phyloP scores from a whole-genome alignment of 345 rosid species.

The Gossypium turneri region DNA sequence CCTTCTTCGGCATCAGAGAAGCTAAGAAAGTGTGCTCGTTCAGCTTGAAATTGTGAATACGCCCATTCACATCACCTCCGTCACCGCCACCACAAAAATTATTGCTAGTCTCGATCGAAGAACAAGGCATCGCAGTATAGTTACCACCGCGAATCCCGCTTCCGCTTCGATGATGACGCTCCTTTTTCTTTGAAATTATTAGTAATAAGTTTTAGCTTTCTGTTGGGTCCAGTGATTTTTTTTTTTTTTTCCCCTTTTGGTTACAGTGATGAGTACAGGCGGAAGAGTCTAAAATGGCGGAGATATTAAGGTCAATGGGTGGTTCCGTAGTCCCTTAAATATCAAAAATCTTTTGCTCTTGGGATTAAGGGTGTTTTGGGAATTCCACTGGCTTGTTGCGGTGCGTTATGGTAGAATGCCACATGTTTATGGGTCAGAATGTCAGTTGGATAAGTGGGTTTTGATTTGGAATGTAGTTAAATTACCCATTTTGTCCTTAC shows the following conservation, averaged over 20 bases:
- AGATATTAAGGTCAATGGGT: neutral
- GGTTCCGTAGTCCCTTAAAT: neutral
- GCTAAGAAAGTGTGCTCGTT: conserved; percentile 88
- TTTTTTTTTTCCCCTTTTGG: neutral
- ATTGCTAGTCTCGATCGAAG: conserved; percentile 38
- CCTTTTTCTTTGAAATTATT: neutral
- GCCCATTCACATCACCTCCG: conserved; percentile 49
- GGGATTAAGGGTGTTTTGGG: too few species aligned
- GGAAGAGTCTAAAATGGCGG: conserved; percentile 9
- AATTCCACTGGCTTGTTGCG: too few species aligned
- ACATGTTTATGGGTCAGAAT: too few species aligned
- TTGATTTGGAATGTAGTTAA: too few species aligned
- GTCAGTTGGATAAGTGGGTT: too few species aligned
- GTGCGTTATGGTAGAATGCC: too few species aligned
- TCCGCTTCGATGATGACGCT: conserved; percentile 8
- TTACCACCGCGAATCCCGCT: conserved; percentile 20
- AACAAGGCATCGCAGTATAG: conserved; percentile 68
- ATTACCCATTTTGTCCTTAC: too few species aligned
- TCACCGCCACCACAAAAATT: conserved; percentile 36
- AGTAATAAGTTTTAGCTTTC: neutral
- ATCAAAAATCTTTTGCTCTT: too few species aligned
- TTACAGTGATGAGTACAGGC: conserved; percentile 15
- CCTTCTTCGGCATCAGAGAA: conserved; percentile 97
- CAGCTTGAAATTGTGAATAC: conserved; percentile 56
- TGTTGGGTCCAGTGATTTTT: conserved; percentile 13